Percentiles rank a stretch among this genome's conserved stretches.
phyloP scores from a whole-genome alignment of 2,329 filamentous ascomycete species.

The Penicillium sp. region DNA sequence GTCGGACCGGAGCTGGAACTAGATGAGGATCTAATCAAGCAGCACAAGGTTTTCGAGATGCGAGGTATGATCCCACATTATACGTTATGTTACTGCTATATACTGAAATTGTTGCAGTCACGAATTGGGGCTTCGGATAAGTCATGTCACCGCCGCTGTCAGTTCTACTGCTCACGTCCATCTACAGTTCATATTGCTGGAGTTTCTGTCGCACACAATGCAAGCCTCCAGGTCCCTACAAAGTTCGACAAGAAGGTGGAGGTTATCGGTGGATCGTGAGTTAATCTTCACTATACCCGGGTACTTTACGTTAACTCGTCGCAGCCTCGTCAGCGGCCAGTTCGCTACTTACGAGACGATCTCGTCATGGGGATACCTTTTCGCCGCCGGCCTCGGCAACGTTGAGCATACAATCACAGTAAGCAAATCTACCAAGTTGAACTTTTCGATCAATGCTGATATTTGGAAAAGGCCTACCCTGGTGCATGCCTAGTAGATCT shows the following conservation, averaged over 20 bases:
- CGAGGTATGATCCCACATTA: conserved; percentile 29
- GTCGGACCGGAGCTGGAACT: conserved; percentile 46
- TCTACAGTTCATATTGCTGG: conserved; percentile 50
- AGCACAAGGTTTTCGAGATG: conserved; percentile 52
- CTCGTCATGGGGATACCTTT: conserved; percentile 53
- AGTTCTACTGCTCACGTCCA: conserved; percentile 13
- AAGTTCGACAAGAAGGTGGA: conserved; percentile 39
- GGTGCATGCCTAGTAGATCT: conserved; percentile 56
- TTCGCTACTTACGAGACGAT: conserved; percentile 57
- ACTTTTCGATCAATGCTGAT: not conserved
- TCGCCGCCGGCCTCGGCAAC: conserved; percentile 54
- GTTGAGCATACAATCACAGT: conserved; percentile 55
- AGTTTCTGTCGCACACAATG: conserved; percentile 47
- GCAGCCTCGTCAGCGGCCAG: conserved; percentile 53
- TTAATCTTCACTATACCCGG: not conserved
- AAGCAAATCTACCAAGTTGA: not conserved
- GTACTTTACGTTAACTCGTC: conserved; percentile 45
- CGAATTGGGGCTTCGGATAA: conserved; percentile 57
- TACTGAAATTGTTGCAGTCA: conserved; percentile 38
- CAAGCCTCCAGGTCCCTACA: conserved; percentile 45
- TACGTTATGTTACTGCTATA: not conserved
- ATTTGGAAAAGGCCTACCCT: conserved; percentile 42
- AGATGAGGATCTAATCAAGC: conserved; percentile 42
- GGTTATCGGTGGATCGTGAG: conserved; percentile 44
- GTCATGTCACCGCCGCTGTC: conserved; percentile 7